Conservation (phyloP, 768 basidiomycete species). For the Mycena belliarum region DNA sequence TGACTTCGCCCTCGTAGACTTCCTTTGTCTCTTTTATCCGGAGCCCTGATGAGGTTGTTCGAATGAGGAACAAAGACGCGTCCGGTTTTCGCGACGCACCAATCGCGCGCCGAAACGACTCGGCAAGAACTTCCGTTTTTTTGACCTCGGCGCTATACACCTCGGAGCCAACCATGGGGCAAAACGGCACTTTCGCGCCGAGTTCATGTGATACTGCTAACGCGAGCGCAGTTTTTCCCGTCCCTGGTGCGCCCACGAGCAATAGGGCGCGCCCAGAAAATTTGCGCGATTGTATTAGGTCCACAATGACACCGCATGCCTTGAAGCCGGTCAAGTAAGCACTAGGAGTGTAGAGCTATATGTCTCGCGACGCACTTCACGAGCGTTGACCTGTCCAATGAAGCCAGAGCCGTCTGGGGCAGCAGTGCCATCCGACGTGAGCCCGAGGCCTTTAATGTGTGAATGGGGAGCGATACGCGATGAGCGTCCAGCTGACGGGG, state of each 20-base stretch:
- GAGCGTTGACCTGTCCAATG: conserved; percentile 85
- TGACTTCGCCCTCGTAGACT: conserved; percentile 98
- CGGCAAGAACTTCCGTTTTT: conserved; percentile 97
- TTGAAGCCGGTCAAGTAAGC: conserved; percentile 29
- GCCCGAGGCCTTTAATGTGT: conserved; percentile 94
- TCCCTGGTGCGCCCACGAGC: conserved; percentile 94
- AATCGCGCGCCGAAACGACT: conserved; percentile 92
- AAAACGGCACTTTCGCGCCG: conserved; percentile 94
- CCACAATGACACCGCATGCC: conserved; percentile 91
- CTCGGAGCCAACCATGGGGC: conserved; percentile 97
- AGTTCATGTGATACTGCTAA: conserved; percentile 95
- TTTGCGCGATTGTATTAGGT: conserved; percentile 87
- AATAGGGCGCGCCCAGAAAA: conserved; percentile 93
- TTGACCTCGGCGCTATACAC: conserved; percentile 97
- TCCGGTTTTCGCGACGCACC: conserved; percentile 52
- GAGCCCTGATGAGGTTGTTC: conserved; percentile 61
- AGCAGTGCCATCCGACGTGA: conserved; percentile 82
- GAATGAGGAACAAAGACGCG: conserved; percentile 15
- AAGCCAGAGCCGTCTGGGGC: conserved; percentile 77
- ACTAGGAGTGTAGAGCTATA: not conserved
- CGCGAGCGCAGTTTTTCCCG: conserved; percentile 96
- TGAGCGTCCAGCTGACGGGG: conserved; percentile 60
- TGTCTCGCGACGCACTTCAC: conserved; percentile 66
- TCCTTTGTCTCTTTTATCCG: conserved; percentile 99
- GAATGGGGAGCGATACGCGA: conserved; percentile 90